phyloP scores from a whole-genome alignment of 805 yeast genomes.

The Yarrowia keelungensis region DNA sequence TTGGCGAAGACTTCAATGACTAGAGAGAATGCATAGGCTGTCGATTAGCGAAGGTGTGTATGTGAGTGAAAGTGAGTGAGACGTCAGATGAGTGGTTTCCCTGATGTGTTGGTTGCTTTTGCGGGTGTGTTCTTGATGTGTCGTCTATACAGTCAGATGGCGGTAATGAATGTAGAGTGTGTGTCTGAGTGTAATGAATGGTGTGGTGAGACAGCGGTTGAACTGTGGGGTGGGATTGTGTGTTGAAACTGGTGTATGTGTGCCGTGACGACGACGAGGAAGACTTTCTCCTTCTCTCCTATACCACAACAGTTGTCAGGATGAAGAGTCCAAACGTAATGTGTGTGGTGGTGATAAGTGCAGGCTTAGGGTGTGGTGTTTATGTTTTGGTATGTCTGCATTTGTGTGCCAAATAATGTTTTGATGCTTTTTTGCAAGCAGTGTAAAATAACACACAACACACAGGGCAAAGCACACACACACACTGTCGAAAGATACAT shows the following conservation, averaged over 20 bases:
- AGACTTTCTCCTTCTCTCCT: slow-evolving; percentile 13
- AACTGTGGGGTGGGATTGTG: background rate
- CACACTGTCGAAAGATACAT: slow-evolving; percentile 1
- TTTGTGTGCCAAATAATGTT: slow-evolving; percentile 38
- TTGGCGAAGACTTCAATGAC: slow-evolving; percentile 16
- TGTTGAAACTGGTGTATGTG: background rate
- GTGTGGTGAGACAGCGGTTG: background rate
- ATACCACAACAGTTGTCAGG: slow-evolving; percentile 27
- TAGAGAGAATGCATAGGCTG: slow-evolving; percentile 34
- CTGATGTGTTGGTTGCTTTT: background rate
- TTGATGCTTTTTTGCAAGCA: slow-evolving; percentile 32
- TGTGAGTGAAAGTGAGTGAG: too few species aligned
- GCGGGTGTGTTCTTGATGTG: background rate
- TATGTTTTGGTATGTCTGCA: slow-evolving; percentile 39
- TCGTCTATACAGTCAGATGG: slow-evolving; percentile 9
- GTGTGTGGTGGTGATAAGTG: slow-evolving; percentile 37
- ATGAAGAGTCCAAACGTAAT: slow-evolving; percentile 35
- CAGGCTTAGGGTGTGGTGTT: slow-evolving; percentile 32
- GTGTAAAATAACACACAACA: slow-evolving; percentile 23
- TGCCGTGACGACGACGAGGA: slow-evolving; percentile 8
- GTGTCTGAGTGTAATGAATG: background rate
- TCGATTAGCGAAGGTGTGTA: slow-evolving; percentile 2
- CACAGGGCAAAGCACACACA: slow-evolving; percentile 14
- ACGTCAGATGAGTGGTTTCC: too few species aligned
- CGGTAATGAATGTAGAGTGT: background rate